A percentile compares a stretch with the other conserved stretches of the same genome.
Evolutionary conservation across 108 stramenopile species (phyloP).

Genomic region (Pseudonitzschia pungens): DNA sequence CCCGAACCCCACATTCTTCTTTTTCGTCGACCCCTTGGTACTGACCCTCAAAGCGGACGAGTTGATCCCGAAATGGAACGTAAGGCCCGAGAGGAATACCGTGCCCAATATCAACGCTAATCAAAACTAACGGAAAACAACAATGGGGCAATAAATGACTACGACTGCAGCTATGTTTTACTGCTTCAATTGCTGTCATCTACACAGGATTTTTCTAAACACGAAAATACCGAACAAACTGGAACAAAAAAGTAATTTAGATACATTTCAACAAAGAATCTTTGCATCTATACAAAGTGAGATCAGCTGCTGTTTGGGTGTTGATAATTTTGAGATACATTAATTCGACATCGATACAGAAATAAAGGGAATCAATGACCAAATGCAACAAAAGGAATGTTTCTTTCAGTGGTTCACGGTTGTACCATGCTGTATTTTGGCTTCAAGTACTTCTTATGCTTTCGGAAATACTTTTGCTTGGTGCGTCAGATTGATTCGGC

Average conservation of each 20-base stretch:
- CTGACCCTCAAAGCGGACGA: slow-evolving; percentile 93
- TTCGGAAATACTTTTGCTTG: too few species aligned
- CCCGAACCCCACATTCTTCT: slow-evolving; percentile 99
- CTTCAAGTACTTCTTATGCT: too few species aligned
- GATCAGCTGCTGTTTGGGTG: not conserved
- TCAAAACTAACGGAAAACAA: not conserved
- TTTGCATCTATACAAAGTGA: not conserved
- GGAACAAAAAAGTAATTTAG: not conserved
- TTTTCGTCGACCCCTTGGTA: slow-evolving; percentile 97
- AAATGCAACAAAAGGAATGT: not conserved
- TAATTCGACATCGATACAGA: not conserved
- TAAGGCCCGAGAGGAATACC: slow-evolving; percentile 85
- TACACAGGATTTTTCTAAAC: not conserved
- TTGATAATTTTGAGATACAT: not conserved
- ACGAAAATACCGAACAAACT: not conserved
- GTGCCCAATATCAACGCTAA: slow-evolving; percentile 57
- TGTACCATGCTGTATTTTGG: too few species aligned
- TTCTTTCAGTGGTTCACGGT: too few species aligned
- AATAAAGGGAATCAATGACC: not conserved
- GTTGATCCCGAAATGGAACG: slow-evolving; percentile 85
- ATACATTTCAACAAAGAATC: not conserved
- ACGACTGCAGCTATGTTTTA: not conserved
- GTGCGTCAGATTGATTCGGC: too few species aligned
- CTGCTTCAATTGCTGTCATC: not conserved
- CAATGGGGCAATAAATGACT: not conserved